Conservation (phyloP, 2,329 filamentous ascomycete genomes). For the Diaporthe velutina region DNA sequence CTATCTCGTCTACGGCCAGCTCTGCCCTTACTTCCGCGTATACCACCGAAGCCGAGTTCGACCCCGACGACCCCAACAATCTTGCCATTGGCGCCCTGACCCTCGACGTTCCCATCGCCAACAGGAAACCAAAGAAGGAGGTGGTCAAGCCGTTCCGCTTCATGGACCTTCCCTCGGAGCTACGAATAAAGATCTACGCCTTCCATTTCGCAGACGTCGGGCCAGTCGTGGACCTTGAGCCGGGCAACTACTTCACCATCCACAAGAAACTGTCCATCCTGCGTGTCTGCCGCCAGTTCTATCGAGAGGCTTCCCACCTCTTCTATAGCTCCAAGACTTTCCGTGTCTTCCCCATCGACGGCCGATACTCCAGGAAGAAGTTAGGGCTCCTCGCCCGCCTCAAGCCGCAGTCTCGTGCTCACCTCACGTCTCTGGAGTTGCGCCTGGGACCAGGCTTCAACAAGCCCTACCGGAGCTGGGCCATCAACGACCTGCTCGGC, state of each 20-base stretch:
- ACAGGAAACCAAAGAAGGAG: constrained; percentile 42
- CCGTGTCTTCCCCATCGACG: constrained; percentile 76
- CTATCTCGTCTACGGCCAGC: constrained; percentile 50
- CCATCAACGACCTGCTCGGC: constrained; percentile 74
- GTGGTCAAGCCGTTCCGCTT: constrained; percentile 70
- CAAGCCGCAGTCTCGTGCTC: constrained; percentile 69
- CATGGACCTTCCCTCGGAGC: constrained; percentile 75
- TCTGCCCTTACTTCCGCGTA: constrained; percentile 54
- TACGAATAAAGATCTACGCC: constrained; percentile 78
- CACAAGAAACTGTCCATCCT: constrained; percentile 72
- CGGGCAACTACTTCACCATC: constrained; percentile 73
- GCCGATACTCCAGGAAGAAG: constrained; percentile 79
- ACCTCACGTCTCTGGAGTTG: constrained; percentile 75
- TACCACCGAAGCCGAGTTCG: constrained; percentile 54
- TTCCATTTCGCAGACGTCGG: constrained; percentile 69
- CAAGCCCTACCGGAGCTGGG: constrained; percentile 78
- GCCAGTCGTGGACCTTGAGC: constrained; percentile 74
- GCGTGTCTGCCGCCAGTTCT: constrained; percentile 70
- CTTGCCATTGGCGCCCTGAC: constrained; percentile 59
- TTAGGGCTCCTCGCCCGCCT: constrained; percentile 78
- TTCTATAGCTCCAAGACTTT: constrained; percentile 75
- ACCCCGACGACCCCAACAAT: constrained; percentile 55
- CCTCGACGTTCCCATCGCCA: constrained; percentile 50
- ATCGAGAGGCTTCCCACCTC: constrained; percentile 72
- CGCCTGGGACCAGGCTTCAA: constrained; percentile 81